Conservation (phyloP, 192 early-diverging fungal genomes). For the Podila minutissima region DNA sequence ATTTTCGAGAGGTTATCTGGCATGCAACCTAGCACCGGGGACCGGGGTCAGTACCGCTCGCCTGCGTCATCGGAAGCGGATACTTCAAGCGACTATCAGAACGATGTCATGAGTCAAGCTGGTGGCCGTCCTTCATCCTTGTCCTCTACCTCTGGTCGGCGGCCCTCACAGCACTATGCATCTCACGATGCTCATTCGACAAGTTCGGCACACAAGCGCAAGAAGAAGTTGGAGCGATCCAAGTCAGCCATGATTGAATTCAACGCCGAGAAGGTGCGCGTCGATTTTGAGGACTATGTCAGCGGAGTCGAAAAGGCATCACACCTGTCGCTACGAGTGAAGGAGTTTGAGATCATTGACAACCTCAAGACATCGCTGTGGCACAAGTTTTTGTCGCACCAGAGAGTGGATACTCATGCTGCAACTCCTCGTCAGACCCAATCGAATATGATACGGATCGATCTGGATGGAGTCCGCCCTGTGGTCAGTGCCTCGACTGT, state of each 20-base stretch:
- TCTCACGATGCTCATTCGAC: conserved; percentile 14
- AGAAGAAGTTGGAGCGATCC: conserved; percentile 53
- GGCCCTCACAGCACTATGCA: conserved; percentile 4
- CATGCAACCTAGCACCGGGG: conserved; percentile 24
- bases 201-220: conserved; percentile 16
- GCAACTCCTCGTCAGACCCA: conserved; percentile 65
- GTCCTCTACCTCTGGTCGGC: conserved; percentile 9
- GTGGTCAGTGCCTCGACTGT: conserved; percentile 59
- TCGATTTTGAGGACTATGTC: conserved; percentile 66
- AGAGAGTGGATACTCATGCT: conserved; percentile 62
- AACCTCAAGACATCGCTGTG: conserved; percentile 77
- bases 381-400: conserved; percentile 80
- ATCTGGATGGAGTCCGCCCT: conserved; percentile 66
- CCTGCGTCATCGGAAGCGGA: conserved; percentile 38
- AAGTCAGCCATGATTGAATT: conserved; percentile 65
- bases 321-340: conserved; percentile 59
- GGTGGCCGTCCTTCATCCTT: conserved; percentile 23
- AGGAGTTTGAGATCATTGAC: conserved; percentile 82
- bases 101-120: conserved; percentile 33
- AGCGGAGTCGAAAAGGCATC: conserved; percentile 54
- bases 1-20: conserved; percentile 45
- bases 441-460: conserved; percentile 72
- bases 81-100: conserved; percentile 35
- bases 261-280: conserved; percentile 57
- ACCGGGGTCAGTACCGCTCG: conserved; percentile 9